Base-by-base conservation (phyloP, 495 filamentous ascomycete genomes). In the Evernia prunastri region DNA sequence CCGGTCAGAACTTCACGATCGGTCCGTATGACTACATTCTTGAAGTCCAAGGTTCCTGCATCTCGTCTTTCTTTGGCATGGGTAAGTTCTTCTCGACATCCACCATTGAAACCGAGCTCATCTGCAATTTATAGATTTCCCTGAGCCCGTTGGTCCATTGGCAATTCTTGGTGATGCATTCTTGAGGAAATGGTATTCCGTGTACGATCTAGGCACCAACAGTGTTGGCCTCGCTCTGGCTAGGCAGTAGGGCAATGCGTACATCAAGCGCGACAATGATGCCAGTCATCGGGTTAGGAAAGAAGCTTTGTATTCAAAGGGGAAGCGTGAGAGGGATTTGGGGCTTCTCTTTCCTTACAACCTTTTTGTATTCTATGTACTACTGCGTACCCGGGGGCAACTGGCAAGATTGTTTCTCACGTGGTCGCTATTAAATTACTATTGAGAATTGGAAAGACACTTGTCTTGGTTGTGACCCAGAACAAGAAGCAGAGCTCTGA, bases 141-240 rank as follows among this genome's bases (percentile, higher is more conserved):
- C 90, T 29, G 88, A 87, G 70, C 92, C 91, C 25, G 86, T 89
- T 64, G 94, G 95, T 20, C 95, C 95, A 63, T 82, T 99, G 59
- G 95, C 91, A 53, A 97, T 99, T 66, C 85, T 99, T 39, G 95
- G 95, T 70, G 95, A 99, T 76, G 88, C 95, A 56, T 99, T 99
- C 89, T 84, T 99, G 73, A 85, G 95, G 75, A 90, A 81, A 77
- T 99, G 89, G 86, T 99, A 97, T 84, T 96, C 90, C 64, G 88
- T 97, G 71, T 99, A 97, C 72, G 89, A 99, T 76, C 79, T 96
- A 45, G 91, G 89, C 63, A 87, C 89, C 79, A 81, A 85, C 72
- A 85, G 85, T 59, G 89, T 99, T 63, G 92, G 91, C 66, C 84
- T 99, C 71, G 95, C 93, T 68, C 85, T 87, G 80, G 80, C 93